A percentile compares a stretch with the other conserved stretches of the same genome.
Conservation (phyloP, 768 basidiomycete genomes). For the Boletus pseudo-olivaceus region DNA sequence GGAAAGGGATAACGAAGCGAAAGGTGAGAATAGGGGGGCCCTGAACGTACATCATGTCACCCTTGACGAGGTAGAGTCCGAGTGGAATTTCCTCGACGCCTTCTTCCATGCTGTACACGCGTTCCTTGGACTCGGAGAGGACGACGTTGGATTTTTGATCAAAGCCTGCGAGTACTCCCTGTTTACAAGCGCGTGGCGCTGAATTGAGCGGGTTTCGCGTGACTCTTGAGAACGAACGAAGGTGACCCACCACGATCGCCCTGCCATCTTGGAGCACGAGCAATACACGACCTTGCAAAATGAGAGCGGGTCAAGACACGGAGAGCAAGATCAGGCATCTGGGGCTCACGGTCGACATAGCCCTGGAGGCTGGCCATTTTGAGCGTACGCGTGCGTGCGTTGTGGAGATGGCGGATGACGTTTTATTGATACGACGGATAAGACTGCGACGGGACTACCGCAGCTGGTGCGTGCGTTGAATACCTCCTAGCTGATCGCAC, state of each 20-base stretch:
- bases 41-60: constrained; percentile 89
- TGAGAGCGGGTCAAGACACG: neutral
- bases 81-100: constrained; percentile 93
- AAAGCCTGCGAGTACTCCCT: constrained; percentile 90
- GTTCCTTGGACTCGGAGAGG: constrained; percentile 89
- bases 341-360: constrained; percentile 78
- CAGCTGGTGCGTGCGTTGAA: neutral
- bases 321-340: neutral
- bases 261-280: constrained; percentile 96
- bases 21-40: neutral
- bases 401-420: constrained; percentile 2
- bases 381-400: constrained; percentile 17
- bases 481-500: neutral
- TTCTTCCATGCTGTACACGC: constrained; percentile 87
- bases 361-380: constrained; percentile 86
- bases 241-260: constrained; percentile 75
- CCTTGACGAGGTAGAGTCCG: constrained; percentile 95
- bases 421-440: neutral
- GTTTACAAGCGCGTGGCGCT: neutral
- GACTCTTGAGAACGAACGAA: neutral
- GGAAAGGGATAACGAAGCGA: neutral
- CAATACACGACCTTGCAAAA: constrained; percentile 71
- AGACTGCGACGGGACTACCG: neutral
- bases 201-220: neutral
- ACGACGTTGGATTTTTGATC: constrained; percentile 97